Conservation (phyloP, 805 yeast species). For the Kluyveromyces aestuarii region DNA sequence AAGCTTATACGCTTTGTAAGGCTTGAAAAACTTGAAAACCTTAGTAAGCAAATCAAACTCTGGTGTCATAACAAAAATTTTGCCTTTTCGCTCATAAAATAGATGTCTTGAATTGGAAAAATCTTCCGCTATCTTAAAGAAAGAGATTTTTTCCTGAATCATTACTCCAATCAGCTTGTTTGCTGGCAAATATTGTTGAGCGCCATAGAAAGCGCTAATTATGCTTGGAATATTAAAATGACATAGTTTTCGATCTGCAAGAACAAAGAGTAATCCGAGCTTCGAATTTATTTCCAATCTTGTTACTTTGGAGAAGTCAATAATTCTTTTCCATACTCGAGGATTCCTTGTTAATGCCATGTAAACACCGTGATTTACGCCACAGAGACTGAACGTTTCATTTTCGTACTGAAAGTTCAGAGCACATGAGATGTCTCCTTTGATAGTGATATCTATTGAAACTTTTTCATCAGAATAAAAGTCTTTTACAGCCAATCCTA, state of each 20-base stretch:
- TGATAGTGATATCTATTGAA: neutral
- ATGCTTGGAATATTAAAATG: constrained; percentile 58
- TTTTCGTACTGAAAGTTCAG: constrained; percentile 38
- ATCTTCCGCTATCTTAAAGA: constrained; percentile 64
- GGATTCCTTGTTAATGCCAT: constrained; percentile 27
- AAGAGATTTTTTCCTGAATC: constrained; percentile 45
- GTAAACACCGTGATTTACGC: constrained; percentile 56
- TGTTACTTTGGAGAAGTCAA: constrained; percentile 42
- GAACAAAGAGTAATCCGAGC: constrained; percentile 45
- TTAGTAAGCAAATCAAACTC: constrained; percentile 27
- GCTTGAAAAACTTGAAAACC: constrained; percentile 23
- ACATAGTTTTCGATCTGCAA: constrained; percentile 50
- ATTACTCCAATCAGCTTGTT: constrained; percentile 39
- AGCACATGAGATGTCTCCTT: constrained; percentile 33
- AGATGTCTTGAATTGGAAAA: constrained; percentile 47
- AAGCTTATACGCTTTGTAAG: constrained; percentile 48
- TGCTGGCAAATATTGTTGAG: constrained; percentile 23
- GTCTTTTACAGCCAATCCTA: constrained; percentile 33
- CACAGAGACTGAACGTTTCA: constrained; percentile 43
- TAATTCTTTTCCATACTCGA: constrained; percentile 49
- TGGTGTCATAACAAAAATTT: constrained; percentile 34
- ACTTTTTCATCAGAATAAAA: constrained; percentile 22
- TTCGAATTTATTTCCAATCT: constrained; percentile 44
- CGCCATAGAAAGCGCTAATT: constrained; percentile 46
- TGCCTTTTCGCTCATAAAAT: constrained; percentile 46